Evolutionary conservation across 257 asterid species (phyloP).

Genomic region (Solanum appendiculatum): DNA sequence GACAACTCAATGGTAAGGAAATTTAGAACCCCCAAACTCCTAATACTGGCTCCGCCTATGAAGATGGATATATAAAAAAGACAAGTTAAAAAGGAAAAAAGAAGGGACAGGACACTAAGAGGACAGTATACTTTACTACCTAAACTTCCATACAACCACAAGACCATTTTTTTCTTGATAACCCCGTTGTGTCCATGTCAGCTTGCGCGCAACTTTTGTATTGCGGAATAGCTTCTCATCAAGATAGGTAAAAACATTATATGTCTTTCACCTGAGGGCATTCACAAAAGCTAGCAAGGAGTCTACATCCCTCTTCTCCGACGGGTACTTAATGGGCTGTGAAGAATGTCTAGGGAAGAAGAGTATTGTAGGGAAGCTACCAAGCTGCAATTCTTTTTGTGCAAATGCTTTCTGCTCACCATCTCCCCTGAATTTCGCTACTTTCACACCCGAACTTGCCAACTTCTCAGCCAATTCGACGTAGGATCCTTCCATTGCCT

Average conservation of each 20-base stretch:
- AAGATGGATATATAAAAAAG: background rate
- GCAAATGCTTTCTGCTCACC: constrained; percentile 80
- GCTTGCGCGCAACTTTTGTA: too few species aligned
- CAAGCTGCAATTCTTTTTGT: constrained; percentile 48
- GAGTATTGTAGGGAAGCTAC: constrained; percentile 74
- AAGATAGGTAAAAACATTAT: background rate
- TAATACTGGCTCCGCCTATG: too few species aligned
- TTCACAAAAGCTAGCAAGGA: constrained; percentile 69
- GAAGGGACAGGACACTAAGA: too few species aligned
- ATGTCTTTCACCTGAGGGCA: constrained; percentile 42
- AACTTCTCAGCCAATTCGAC: constrained; percentile 56
- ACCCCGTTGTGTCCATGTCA: too few species aligned
- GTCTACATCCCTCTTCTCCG: constrained; percentile 74
- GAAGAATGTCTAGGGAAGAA: constrained; percentile 64
- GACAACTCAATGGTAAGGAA: too few species aligned
- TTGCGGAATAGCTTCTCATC: too few species aligned
- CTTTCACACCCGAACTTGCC: constrained; percentile 60
- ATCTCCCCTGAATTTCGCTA: constrained; percentile 71
- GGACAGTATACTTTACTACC: too few species aligned
- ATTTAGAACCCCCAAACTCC: too few species aligned
- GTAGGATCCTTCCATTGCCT: constrained; percentile 73
- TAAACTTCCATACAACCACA: too few species aligned
- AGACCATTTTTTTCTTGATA: too few species aligned
- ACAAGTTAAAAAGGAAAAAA: background rate
- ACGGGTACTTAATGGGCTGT: constrained; percentile 52